Evolutionary conservation across 257 asterid species (phyloP).

Genomic region (Primulina huaijiensis): DNA sequence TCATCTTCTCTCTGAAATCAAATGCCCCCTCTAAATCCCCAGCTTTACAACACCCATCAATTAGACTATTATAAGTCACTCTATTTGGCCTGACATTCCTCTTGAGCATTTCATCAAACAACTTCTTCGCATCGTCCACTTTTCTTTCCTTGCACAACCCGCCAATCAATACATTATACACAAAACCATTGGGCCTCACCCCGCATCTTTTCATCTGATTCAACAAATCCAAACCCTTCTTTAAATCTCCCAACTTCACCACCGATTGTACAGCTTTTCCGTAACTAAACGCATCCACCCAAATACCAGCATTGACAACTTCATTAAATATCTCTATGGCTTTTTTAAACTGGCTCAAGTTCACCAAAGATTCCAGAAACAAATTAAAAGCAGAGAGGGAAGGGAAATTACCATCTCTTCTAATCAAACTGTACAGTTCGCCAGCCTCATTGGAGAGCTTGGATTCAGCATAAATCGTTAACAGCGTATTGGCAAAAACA

Average conservation of each 20-base stretch:
- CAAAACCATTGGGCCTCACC: conserved; percentile 47
- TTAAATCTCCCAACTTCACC: conserved; percentile 58
- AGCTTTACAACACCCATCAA: conserved; percentile 71
- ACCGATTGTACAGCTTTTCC: conserved; percentile 75
- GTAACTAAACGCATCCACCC: conserved; percentile 59
- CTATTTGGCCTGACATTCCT: conserved; percentile 45
- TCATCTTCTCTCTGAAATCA: conserved; percentile 53
- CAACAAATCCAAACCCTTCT: conserved; percentile 48
- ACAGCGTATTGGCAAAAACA: conserved; percentile 39
- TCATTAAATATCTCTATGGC: conserved; percentile 44
- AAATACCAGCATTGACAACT: conserved; percentile 47
- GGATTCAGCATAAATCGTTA: conserved; percentile 54
- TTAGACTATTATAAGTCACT: conserved; percentile 66
- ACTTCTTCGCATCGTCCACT: conserved; percentile 53
- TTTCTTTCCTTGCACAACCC: conserved; percentile 74
- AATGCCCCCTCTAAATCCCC: conserved; percentile 40
- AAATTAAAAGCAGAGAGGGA: conserved; percentile 49
- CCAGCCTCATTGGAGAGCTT: conserved; percentile 52
- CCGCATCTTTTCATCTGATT: conserved; percentile 44
- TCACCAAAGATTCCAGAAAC: conserved; percentile 60
- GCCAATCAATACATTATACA: conserved; percentile 74
- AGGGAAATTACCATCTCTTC: conserved; percentile 48
- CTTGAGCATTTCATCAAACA: conserved; percentile 72
- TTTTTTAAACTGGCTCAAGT: conserved; percentile 31
- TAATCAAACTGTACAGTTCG: conserved; percentile 49